Evolutionary conservation across 164 flowering plant species (phyloP), one percentile per base, ranked within the genome.

Genomic region (Pachysandra terminalis): DNA sequence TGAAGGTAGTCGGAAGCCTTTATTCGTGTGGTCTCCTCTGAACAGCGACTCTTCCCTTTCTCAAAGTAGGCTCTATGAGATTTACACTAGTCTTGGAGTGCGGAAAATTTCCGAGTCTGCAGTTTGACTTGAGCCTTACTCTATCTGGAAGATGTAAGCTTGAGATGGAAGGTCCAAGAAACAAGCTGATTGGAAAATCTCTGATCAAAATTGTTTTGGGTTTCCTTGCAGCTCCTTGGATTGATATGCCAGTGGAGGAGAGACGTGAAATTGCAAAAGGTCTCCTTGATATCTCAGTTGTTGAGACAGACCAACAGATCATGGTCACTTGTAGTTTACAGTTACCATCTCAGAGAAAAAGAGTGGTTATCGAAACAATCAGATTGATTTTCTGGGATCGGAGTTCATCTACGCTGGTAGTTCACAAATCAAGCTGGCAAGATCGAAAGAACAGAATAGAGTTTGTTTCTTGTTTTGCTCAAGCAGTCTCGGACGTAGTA

Each of bases 401-500:
- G 49, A 54, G 51, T 24, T 35, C 55, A 19, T 16, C 19, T 12
- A 19, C 17, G 27, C 60, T 70, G 57, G 25, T 70, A 15, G 45
- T 70, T 23, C 62, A 70, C 16, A 57, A 25, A 35, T 56, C 45
- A 14, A 40, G 57, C 10, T 63, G 56, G 26, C 23, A 26, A 13
- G 55, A 64, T 25, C 17, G 63, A 7, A 72, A 65, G 21, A 27
- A 12, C 4, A 37, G 21, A 16, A 53, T 72, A 27, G 67, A 66
- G n/a, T 72, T 72, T 59, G 70, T 45, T 12, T 19, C 62, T 19
- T 61, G 37, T 72, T 66, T 66, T 61, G 61, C 75, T 1, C 56
- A 61, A 15, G 75, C 60, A 72, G 25, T 72, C n/a, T 65, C 75
- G n/a, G 70, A 61, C n/a, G n/a, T n/a, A 60, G 67, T 66, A 22